Percentiles rank a stretch among this genome's conserved stretches.
phyloP scores from a whole-genome alignment of 1,139 yeast genomes.

The Insectozyma bohioensis region DNA sequence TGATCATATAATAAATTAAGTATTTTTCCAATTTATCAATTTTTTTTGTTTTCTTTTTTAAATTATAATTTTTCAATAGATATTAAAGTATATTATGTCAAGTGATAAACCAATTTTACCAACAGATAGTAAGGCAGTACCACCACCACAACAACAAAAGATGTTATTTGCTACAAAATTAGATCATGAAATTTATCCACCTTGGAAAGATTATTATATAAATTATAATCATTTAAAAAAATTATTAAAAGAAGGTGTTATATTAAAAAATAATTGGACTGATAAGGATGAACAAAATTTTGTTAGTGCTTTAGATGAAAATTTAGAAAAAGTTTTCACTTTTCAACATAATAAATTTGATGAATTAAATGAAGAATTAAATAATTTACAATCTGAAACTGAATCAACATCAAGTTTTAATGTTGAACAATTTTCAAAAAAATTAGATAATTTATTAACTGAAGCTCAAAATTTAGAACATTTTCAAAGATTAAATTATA shows the following conservation, averaged over 20 bases:
- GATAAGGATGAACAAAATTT: slow-evolving; percentile 82
- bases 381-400: slow-evolving; percentile 55
- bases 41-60: too few relatives aligned
- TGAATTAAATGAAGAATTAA: slow-evolving; percentile 63
- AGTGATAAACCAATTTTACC: too few relatives aligned
- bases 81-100: too few relatives aligned
- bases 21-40: too few relatives aligned
- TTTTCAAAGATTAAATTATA: slow-evolving; percentile 86
- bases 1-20: too few relatives aligned
- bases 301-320: slow-evolving; percentile 78
- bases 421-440: slow-evolving; percentile 54
- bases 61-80: too few relatives aligned
- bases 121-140: too few relatives aligned
- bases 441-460: slow-evolving; percentile 70
- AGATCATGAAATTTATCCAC: slow-evolving; percentile 76
- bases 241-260: slow-evolving; percentile 75
- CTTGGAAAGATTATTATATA: slow-evolving; percentile 86
- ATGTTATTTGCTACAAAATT: slow-evolving; percentile 90
- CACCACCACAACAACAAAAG: slow-evolving; percentile 11
- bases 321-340: slow-evolving; percentile 88
- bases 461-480: slow-evolving; percentile 85
- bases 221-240: slow-evolving; percentile 78
- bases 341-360: slow-evolving; percentile 77
- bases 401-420: slow-evolving; percentile 45
- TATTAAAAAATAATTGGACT: slow-evolving; percentile 59